A percentile compares a stretch with the other conserved stretches of the same genome.
These are phyloP conservation scores for Pyrenochaeta sp. DNA, from an alignment of 2,329 filamentous ascomycete genomes.

Conservation along the genomic window DNA sequence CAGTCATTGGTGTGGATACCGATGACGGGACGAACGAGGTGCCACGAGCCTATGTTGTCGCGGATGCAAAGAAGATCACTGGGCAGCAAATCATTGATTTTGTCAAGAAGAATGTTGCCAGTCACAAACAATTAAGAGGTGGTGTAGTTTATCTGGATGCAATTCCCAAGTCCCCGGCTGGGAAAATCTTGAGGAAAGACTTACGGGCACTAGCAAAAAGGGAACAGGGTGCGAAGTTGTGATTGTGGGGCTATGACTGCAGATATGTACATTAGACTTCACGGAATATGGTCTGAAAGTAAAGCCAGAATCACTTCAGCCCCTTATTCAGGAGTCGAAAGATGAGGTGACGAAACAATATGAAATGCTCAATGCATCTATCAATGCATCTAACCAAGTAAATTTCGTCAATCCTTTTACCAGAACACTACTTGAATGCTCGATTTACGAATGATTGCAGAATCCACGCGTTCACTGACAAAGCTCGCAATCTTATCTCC, in stretches of 20 bases:
- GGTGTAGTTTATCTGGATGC: conserved; percentile 47
- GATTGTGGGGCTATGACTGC: neutral
- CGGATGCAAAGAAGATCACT: conserved; percentile 37
- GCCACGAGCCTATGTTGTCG: conserved; percentile 56
- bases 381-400: too few species aligned
- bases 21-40: conserved; percentile 51
- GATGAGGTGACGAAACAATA: neutral
- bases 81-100: conserved; percentile 42
- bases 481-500: neutral
- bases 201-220: conserved; percentile 44
- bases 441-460: too few species aligned
- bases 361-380: too few species aligned
- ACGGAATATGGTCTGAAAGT: neutral
- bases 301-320: neutral
- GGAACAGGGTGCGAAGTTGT: conserved; percentile 38
- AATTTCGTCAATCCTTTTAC: too few species aligned
- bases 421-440: too few species aligned
- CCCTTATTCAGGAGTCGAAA: neutral
- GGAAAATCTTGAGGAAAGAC: conserved; percentile 51
- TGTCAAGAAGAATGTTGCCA: conserved; percentile 43
- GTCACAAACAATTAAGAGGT: conserved; percentile 48
- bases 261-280: neutral
- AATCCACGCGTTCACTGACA: too few species aligned
- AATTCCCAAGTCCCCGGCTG: conserved; percentile 47
- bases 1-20: conserved; percentile 55